Base-by-base conservation (phyloP, 2,329 filamentous ascomycete species). In the Coniochaeta ligniaria region DNA sequence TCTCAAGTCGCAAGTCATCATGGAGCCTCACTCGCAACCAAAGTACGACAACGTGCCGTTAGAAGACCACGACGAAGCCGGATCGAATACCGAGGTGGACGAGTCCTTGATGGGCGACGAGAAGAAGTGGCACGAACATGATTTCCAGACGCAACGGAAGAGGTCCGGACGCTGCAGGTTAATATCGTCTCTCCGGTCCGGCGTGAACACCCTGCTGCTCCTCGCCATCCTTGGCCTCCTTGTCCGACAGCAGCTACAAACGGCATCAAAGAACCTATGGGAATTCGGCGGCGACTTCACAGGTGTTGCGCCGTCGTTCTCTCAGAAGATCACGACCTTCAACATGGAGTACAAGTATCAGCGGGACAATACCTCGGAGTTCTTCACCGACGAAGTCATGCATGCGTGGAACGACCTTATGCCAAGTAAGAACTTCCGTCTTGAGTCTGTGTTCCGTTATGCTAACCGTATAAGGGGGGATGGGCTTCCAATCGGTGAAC, bases 51-150 rank as follows among this genome's bases (percentile, higher is more conserved):
- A 70, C 60, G 60, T 75, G 55, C 64, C 68, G 35, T 59, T 67
- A 26, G 70, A 71, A n/a, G 73, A 75, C 55, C 70, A 73, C 24
- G 70, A 72, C 61, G 69, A 71, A 41, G 58, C 58, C 26, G 43
- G 62, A n/a, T 75, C 72, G 28, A 74, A 70, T 67, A 78, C 75
- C 59, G 75, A 77, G 63, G 74, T 77, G 3, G 54, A 57, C 60
- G 75, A 75, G 60, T 76, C 74, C 6, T 65, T 78, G 57, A 74
- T 77, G 67, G 73, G 72, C 58, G 73, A 74, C 28, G 72, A 72
- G 60, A 74, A 75, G 66, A 67, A 70, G 45, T 71, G 71, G 68
- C 66, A 70, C 35, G 65, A 57, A 14, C 28, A 35, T 20, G 54
- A 57, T n/a, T 57, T 57, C 54, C 54, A 57, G 54, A 36, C 69